Evolutionary conservation across 2,329 filamentous ascomycete genomes (phyloP), one percentile per base, ranked within the genome.

Genomic region (Aspergillus quadrilineatus): DNA sequence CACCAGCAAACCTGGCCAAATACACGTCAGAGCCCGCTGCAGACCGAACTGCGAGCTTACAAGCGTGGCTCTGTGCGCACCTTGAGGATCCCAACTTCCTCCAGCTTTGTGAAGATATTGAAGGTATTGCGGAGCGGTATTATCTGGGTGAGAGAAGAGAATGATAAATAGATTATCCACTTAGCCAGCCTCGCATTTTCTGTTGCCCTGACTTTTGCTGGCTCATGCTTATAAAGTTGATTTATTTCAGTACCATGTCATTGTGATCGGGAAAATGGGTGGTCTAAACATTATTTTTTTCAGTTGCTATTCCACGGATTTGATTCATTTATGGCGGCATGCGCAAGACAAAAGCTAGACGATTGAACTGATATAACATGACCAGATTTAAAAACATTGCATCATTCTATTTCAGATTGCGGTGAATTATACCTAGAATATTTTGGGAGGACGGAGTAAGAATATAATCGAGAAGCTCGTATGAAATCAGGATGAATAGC

Each of bases 21-120:
- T 77, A 74, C 43, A 53, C 71, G 0, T 60, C 64, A 6, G 61
- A 62, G 1, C 69, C 73, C 0, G 68, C 63, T 1, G 36, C 63
- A 3, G 71, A 76, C 52, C 69, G 75, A 14, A 64, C 66, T 9
- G 63, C 62, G 1, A 60, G 68, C 8, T 59, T 78, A 8, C 71
- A 74, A 55, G 68, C 69, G 37, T 78, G 75, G 71, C 69, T 79
- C 44, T 77, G 75, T 48, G 60, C 68, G 12, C 67, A 75, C 51
- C 63, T 79, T 1, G 71, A 78, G 30, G 71, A 76, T 28, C 73
- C 77, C 26, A 63, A 55, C 3, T 79, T 79, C 51, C 58, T 73
- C 28, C 58, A 63, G 28, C 63, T 79, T 10, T 77, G 74, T 53
- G 65, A 74, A 61, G 73, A 75, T 59, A 63, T 78, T 4, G 73